Conservation (phyloP, 2,329 filamentous ascomycete genomes). For the Coniochaeta sp. region DNA sequence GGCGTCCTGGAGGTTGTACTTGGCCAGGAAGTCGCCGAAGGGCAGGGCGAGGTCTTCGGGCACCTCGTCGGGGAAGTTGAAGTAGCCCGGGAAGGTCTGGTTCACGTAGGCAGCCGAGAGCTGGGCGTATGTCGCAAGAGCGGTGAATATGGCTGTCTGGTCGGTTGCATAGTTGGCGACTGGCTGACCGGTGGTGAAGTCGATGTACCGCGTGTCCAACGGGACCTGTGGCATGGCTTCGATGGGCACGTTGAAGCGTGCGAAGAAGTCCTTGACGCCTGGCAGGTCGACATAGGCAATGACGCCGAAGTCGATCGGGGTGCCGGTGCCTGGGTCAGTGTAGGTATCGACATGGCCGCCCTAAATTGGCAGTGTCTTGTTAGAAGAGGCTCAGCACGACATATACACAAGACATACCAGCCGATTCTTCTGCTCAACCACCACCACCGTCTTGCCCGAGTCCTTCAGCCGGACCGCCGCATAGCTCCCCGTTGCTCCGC, state of each 20-base stretch:
- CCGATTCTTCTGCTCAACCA: conserved; percentile 10
- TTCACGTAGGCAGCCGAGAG: too few relatives aligned
- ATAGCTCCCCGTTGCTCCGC: conserved; percentile 13
- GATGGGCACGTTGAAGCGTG: conserved; percentile 10
- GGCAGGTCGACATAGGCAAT: conserved; percentile 12
- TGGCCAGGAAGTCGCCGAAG: conserved; percentile 13
- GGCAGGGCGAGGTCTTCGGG: conserved; percentile 14
- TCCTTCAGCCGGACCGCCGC: conserved; percentile 12
- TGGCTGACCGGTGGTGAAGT: conserved; percentile 10
- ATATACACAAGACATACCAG: too few relatives aligned
- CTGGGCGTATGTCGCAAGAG: background rate
- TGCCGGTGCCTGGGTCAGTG: conserved; percentile 8
- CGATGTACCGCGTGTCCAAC: conserved; percentile 7
- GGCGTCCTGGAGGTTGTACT: conserved; percentile 11
- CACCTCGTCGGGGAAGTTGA: conserved; percentile 12
- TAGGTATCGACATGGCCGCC: conserved; percentile 14
- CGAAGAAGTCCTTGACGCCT: conserved; percentile 11
- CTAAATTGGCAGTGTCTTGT: too few relatives aligned
- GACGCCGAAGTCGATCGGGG: conserved; percentile 12
- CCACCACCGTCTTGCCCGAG: conserved; percentile 10
- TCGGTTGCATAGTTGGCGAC: conserved; percentile 7
- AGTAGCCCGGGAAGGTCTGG: conserved; percentile 13
- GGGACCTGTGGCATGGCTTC: background rate
- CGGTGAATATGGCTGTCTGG: background rate
- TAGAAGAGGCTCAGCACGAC: too few relatives aligned